Base-by-base conservation (phyloP, 164 flowering plant genomes). In the Macadamia integrifolia region DNA sequence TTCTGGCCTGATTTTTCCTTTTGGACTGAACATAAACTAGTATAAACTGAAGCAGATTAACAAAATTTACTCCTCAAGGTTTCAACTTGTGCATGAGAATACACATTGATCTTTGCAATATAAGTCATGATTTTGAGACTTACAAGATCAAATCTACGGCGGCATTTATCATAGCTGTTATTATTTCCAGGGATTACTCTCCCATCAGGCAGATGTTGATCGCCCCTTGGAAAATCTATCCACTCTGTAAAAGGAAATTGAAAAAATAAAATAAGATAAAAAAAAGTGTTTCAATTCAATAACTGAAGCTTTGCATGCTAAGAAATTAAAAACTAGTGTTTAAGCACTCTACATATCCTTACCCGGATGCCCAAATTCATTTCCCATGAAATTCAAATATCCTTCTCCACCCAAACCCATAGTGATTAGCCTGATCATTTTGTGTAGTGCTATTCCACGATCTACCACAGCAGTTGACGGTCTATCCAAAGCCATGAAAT, bases 301-400 rank as follows among this genome's bases (percentile, higher is more conserved):
- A 12, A 17, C n/a, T 35, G 31, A 40, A 72, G 13, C 15, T 29
- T 46, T 15, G 18, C 9, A 60, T 12, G 62, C 57, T 50, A 12
- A 53, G 18, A 52, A 31, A 57, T 35, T 35, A 61, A 69, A 61
- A 14, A 35, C 40, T 35, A 28, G 29, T 65, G n/a, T 31, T 55
- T 14, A 57, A 65, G 60, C 58, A 63, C 11, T 15, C 8, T 14
- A 40, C 35, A 17, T 61, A 70, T 56, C 1, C 70, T 73, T 80
- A 95, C 99, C 99, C 63, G 98, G 99, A 80, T 95, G 99, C n/a
- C 99, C 99, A 85, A 95, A 95, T 83, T 95, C 99, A 84, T 95
- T 95, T 69, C 99, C 99, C 99, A 95, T 95, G 79, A 95, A 95
- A 81, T 95, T 95, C 58, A 95, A 78, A 71, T 95, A 95, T 67